Evolutionary conservation across 148 eudicot genomes (phyloP).

Genomic region (Pharnaceum exiguum): DNA sequence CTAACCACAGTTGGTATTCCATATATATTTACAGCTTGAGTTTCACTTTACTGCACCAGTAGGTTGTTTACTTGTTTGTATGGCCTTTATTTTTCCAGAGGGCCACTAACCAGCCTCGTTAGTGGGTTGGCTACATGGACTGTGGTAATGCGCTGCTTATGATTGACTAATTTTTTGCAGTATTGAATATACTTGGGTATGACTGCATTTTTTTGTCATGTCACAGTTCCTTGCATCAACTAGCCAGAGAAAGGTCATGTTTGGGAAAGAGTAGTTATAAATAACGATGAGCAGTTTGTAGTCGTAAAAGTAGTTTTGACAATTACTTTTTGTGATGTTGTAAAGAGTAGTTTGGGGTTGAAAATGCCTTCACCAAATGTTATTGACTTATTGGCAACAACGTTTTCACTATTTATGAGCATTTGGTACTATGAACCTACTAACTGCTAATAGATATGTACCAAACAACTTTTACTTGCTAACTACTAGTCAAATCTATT

Average conservation of each 20-base stretch:
- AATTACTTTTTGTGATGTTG: too few species aligned
- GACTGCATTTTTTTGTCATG: background rate
- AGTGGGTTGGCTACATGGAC: conserved; percentile 20
- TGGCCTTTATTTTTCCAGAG: conserved; percentile 3
- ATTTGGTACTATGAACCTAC: too few species aligned
- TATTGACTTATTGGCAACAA: too few species aligned
- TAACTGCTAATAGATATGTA: too few species aligned
- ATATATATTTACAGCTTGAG: background rate
- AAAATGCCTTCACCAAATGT: too few species aligned
- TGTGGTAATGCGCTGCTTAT: conserved; percentile 5
- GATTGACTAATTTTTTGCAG: conserved; percentile 5
- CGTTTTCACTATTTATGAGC: too few species aligned
- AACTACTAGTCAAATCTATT: too few species aligned
- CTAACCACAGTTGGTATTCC: background rate
- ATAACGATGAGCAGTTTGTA: too few species aligned
- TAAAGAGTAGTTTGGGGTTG: too few species aligned
- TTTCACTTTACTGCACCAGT: background rate
- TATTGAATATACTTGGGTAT: conserved; percentile 9
- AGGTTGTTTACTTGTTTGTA: background rate
- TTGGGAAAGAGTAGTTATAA: too few species aligned
- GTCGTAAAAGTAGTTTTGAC: too few species aligned
- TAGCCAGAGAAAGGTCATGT: background rate
- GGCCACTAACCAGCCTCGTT: background rate
- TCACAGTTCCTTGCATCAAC: conserved; percentile 9
- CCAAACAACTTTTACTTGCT: too few species aligned